phyloP scores from a whole-genome alignment of 225 moss, liverwort and hornwort genomes.

The Polytrichum commune region DNA sequence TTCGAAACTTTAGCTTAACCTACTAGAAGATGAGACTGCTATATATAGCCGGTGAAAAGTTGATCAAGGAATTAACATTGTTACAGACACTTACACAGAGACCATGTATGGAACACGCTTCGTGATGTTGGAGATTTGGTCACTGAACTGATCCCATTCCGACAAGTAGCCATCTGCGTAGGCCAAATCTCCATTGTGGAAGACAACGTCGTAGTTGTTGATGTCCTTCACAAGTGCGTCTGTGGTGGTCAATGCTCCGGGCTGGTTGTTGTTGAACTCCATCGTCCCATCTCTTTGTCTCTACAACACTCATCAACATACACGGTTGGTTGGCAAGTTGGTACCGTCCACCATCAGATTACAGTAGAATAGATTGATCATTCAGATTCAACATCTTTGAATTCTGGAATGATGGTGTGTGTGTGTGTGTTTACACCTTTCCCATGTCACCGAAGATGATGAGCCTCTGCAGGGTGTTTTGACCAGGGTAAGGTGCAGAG shows the following conservation, averaged over 20 bases:
- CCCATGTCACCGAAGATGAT: slow-evolving; percentile 44
- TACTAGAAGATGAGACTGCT: not conserved
- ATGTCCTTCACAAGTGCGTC: slow-evolving; percentile 25
- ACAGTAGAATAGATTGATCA: not conserved
- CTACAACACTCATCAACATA: slow-evolving; percentile 7
- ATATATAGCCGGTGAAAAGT: too few relatives aligned
- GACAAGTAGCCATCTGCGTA: slow-evolving; percentile 44
- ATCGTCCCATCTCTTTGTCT: slow-evolving; percentile 25
- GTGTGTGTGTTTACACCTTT: slow-evolving; percentile 15
- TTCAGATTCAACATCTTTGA: not conserved
- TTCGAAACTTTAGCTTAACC: not conserved
- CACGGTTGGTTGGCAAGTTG: not conserved
- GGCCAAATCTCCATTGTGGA: slow-evolving; percentile 42
- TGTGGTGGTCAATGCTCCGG: slow-evolving; percentile 10
- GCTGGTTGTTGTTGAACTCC: slow-evolving; percentile 27
- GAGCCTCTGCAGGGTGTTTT: slow-evolving; percentile 30
- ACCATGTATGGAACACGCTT: slow-evolving; percentile 39
- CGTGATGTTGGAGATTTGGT: slow-evolving; percentile 30
- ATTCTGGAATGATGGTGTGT: too few relatives aligned
- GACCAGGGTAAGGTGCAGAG: slow-evolving; percentile 27
- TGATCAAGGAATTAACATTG: not conserved
- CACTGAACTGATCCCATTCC: slow-evolving; percentile 44
- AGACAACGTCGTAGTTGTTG: slow-evolving; percentile 32
- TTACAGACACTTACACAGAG: slow-evolving; percentile 9
- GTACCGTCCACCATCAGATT: not conserved